A percentile compares a stretch with the other conserved stretches of the same genome.
Conservation (phyloP, 306 rosid genomes). For the Dryas drummondii region DNA sequence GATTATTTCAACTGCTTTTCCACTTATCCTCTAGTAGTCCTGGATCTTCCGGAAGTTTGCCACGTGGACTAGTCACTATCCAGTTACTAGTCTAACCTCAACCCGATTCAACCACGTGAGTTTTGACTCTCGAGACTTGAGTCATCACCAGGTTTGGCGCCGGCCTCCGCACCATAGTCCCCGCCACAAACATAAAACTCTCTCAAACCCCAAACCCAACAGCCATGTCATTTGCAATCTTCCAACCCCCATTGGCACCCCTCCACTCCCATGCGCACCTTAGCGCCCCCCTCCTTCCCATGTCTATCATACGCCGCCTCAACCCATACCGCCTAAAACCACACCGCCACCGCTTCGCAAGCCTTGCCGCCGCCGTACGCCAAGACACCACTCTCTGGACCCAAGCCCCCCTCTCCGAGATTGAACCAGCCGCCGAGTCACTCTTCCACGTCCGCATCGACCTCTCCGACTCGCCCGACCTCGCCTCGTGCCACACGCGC, state of each 20-base stretch:
- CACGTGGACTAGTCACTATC: constrained; percentile 46
- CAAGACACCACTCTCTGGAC: constrained; percentile 84
- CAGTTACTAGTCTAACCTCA: constrained; percentile 7
- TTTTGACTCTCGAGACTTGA: neutral
- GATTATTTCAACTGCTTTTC: too few species aligned
- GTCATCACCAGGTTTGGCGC: constrained; percentile 28
- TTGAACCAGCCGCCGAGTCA: constrained; percentile 79
- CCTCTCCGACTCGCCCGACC: constrained; percentile 76
- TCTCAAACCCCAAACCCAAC: neutral
- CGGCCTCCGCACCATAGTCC: constrained; percentile 22
- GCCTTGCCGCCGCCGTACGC: constrained; percentile 50
- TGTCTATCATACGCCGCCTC: constrained; percentile 81
- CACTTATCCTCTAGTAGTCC: constrained; percentile 17
- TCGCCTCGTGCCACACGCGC: constrained; percentile 61
- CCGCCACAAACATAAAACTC: constrained; percentile 4
- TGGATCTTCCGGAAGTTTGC: constrained; percentile 23
- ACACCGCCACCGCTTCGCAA: constrained; percentile 30
- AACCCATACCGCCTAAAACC: constrained; percentile 28
- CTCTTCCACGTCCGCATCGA: constrained; percentile 82
- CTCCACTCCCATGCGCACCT: constrained; percentile 61
- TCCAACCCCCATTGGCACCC: constrained; percentile 27
- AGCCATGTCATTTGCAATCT: constrained; percentile 43
- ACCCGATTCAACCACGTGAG: neutral
- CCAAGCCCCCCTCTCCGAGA: constrained; percentile 60
- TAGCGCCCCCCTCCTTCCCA: constrained; percentile 53